A percentile compares a stretch with the other conserved stretches of the same genome.
These are phyloP conservation scores for Emericellopsis atlantica DNA, from an alignment of 2,329 filamentous ascomycete genomes.

Conservation along the genomic window DNA sequence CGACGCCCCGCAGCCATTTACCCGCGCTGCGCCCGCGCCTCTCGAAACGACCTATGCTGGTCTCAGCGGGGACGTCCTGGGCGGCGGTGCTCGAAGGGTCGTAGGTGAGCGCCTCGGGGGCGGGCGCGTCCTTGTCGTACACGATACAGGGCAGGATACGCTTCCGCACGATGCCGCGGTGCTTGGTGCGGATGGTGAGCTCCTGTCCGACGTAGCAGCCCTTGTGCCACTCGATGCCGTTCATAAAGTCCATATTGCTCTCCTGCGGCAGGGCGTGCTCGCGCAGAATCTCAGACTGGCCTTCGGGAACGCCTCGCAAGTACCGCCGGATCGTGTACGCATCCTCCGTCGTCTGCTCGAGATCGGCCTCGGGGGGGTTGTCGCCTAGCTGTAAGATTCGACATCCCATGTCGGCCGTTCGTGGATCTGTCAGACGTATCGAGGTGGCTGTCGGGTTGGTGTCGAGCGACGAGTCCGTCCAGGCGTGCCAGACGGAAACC, in stretches of 20 bases:
- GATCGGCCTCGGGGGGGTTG: conserved; percentile 22
- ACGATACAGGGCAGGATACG: conserved; percentile 71
- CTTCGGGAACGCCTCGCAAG: conserved; percentile 71
- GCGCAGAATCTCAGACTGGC: conserved; percentile 61
- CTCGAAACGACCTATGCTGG: conserved; percentile 35
- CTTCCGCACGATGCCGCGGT: conserved; percentile 88
- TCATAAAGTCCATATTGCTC: conserved; percentile 76
- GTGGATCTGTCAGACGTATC: conserved; percentile 33
- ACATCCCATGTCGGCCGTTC: conserved; percentile 43
- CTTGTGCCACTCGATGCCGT: conserved; percentile 84
- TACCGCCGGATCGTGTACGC: conserved; percentile 69
- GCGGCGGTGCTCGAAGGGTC: conserved; percentile 16
- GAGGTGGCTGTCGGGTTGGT: conserved; percentile 38
- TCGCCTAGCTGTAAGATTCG: conserved; percentile 26
- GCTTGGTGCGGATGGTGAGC: conserved; percentile 87
- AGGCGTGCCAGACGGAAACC: conserved; percentile 58
- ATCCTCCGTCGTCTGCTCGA: conserved; percentile 34
- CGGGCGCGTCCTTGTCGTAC: conserved; percentile 36
- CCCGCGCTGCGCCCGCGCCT: conserved; percentile 61
- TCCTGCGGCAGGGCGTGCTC: conserved; percentile 73
- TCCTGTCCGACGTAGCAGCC: conserved; percentile 97
- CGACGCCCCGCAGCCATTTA: conserved; percentile 66
- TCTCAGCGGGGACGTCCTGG: conserved; percentile 28
- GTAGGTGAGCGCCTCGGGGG: conserved; percentile 33
- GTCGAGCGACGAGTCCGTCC: conserved; percentile 39